Conservation (phyloP, 352 stramenopile genomes). For the Pythium aphanidermatum region DNA sequence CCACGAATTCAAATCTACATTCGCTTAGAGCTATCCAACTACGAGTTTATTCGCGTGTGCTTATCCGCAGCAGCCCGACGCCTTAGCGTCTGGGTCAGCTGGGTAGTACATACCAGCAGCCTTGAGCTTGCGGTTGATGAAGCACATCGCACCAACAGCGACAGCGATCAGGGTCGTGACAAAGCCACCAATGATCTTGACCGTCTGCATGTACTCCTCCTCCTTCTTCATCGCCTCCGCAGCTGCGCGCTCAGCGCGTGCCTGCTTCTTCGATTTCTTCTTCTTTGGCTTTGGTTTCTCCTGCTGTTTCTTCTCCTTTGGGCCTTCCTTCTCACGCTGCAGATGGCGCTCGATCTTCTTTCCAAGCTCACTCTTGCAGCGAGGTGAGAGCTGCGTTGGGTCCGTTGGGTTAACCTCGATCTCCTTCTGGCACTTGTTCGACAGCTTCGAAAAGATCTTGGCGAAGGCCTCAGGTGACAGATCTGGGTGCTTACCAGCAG, state of each 20-base stretch:
- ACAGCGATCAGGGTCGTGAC: slow-evolving; percentile 56
- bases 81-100: slow-evolving; percentile 41
- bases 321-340: slow-evolving; percentile 28
- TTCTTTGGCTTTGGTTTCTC: slow-evolving; percentile 45
- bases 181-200: slow-evolving; percentile 67
- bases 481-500: slow-evolving; percentile 25
- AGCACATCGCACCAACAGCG: slow-evolving; percentile 44
- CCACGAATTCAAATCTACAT: neutral
- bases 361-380: slow-evolving; percentile 49
- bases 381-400: slow-evolving; percentile 52
- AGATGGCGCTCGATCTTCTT: slow-evolving; percentile 62
- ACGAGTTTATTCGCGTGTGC: slow-evolving; percentile 8
- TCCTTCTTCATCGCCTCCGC: slow-evolving; percentile 55
- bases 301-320: slow-evolving; percentile 12
- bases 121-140: slow-evolving; percentile 86
- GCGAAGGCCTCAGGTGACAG: slow-evolving; percentile 57
- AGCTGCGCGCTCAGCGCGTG: slow-evolving; percentile 42
- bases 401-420: slow-evolving; percentile 65
- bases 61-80: slow-evolving; percentile 39
- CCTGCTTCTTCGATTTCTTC: slow-evolving; percentile 63
- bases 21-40: too few relatives aligned
- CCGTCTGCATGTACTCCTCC: slow-evolving; percentile 56
- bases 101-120: slow-evolving; percentile 73
- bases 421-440: slow-evolving; percentile 64
- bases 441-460: slow-evolving; percentile 68